Evolutionary conservation across 2,329 filamentous ascomycete species (phyloP).

Genomic region (Harringtonia lauricola): DNA sequence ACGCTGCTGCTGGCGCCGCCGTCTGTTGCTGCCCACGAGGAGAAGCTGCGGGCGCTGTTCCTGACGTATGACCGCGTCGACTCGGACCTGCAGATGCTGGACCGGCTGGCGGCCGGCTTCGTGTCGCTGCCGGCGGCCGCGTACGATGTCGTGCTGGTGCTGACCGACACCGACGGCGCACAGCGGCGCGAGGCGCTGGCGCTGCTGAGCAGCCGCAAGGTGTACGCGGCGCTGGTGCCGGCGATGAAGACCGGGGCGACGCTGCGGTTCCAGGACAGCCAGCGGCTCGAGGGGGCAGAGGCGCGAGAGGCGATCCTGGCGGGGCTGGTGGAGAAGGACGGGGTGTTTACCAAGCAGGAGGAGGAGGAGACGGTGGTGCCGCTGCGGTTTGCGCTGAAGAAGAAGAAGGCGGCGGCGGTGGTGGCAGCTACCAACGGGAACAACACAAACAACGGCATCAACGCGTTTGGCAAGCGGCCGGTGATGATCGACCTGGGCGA

Average conservation of each 20-base stretch:
- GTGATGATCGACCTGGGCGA: slow-evolving; percentile 32
- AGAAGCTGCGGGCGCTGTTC: slow-evolving; percentile 61
- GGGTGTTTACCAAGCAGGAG: slow-evolving; percentile 66
- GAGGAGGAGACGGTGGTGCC: slow-evolving; percentile 45
- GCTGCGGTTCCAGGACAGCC: slow-evolving; percentile 57
- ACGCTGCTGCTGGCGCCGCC: slow-evolving; percentile 60
- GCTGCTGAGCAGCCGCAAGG: slow-evolving; percentile 50
- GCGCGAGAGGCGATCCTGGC: slow-evolving; percentile 74
- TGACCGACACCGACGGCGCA: slow-evolving; percentile 61
- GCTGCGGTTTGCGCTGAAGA: slow-evolving; percentile 57
- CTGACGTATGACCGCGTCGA: slow-evolving; percentile 60
- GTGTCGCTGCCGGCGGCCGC: slow-evolving; percentile 64
- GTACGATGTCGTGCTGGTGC: slow-evolving; percentile 77
- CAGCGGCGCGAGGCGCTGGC: slow-evolving; percentile 48
- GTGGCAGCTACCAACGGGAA: background rate
- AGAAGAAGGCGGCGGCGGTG: slow-evolving; percentile 15
- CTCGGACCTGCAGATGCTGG: slow-evolving; percentile 95
- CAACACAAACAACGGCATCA: background rate
- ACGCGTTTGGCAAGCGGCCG: slow-evolving; percentile 5
- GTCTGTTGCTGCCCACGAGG: slow-evolving; percentile 76
- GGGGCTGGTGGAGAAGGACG: slow-evolving; percentile 56
- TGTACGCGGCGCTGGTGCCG: slow-evolving; percentile 58
- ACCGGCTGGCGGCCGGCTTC: slow-evolving; percentile 74
- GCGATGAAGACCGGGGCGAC: slow-evolving; percentile 60
- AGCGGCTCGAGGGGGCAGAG: slow-evolving; percentile 37